Base-by-base conservation (phyloP, 495 filamentous ascomycete species). In the Aspergillus asperescens region DNA sequence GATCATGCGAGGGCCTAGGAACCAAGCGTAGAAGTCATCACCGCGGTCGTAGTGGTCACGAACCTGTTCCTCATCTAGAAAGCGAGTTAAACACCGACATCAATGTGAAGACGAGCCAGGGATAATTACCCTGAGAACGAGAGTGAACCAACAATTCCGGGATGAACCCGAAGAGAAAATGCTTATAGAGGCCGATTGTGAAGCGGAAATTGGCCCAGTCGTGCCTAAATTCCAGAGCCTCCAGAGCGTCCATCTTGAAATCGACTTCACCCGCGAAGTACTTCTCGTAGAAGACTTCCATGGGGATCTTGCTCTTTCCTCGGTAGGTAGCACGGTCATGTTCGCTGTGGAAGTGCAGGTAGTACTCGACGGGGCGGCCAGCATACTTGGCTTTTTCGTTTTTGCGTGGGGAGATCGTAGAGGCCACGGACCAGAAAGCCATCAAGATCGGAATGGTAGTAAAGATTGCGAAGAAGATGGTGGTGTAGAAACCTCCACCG, bases 11-110 rank as follows among this genome's bases (percentile, higher is more conserved):
- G 82, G 83, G 32, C 83, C 83, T 16, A 87, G 70, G 69, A 87
- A 87, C 82, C 83, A 87, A 65, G 79, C 80, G 66, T 87, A 87
- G 72, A 87, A 87, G 66, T 87, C 83, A 60, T 87, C 83, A 60
- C 83, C 83, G 39, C 83, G 81, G 72, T 87, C 83, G 60, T 87
- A 87, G 72, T 87, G 83, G 63, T 86, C 83, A 62, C 83, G 83
- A 38, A 87, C 83, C 71, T 87, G 83, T 67, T 87, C 83, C 69
- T 87, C 83, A 53, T 87, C 83, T 85, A 53, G n/a, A n/a, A 27
- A 45, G 15, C 20, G 40, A 31, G 41, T 63, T 24, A 31, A 42
- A 23, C 8, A 32, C 62, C 25, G 60, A 48, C 15, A 23, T 25
- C 20, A 29, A 41, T n/a, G 48, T 28, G 18, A 40, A 13, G 10